These are phyloP conservation scores for Grosmannia huntii DNA, from an alignment of 2,329 filamentous ascomycete species.

Conservation along the genomic window DNA sequence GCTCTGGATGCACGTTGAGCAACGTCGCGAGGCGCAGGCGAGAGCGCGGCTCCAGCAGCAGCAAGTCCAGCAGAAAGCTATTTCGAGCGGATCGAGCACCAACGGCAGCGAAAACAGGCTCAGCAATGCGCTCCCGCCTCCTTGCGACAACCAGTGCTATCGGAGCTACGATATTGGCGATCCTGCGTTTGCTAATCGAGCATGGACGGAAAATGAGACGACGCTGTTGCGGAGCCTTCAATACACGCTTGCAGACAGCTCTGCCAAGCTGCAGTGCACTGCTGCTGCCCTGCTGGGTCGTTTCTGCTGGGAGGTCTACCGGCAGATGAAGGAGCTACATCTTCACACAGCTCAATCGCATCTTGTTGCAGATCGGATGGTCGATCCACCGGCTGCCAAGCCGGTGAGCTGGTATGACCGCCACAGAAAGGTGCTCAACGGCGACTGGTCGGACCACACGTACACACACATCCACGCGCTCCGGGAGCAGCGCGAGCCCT, in stretches of 20 bases:
- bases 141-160: slow-evolving; percentile 32
- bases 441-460: slow-evolving; percentile 43
- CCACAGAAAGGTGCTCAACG: slow-evolving; percentile 37
- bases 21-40: slow-evolving; percentile 16
- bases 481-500: slow-evolving; percentile 49
- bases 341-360: slow-evolving; percentile 18
- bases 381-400: slow-evolving; percentile 24
- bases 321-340: slow-evolving; percentile 27
- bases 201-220: slow-evolving; percentile 37
- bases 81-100: not conserved
- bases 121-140: slow-evolving; percentile 3
- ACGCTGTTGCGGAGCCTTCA: slow-evolving; percentile 34
- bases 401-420: slow-evolving; percentile 43
- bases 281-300: slow-evolving; percentile 37
- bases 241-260: slow-evolving; percentile 28
- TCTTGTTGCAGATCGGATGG: slow-evolving; percentile 6
- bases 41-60: not conserved
- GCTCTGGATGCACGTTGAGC: slow-evolving; percentile 11
- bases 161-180: slow-evolving; percentile 20
- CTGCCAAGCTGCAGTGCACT: slow-evolving; percentile 33
- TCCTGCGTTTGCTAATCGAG: slow-evolving; percentile 18
- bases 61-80: not conserved
- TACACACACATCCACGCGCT: slow-evolving; percentile 41
- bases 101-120: not conserved
- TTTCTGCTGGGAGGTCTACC: slow-evolving; percentile 38